Conservation (phyloP, 257 asterid genomes). For the Lycium ferocissimum region DNA sequence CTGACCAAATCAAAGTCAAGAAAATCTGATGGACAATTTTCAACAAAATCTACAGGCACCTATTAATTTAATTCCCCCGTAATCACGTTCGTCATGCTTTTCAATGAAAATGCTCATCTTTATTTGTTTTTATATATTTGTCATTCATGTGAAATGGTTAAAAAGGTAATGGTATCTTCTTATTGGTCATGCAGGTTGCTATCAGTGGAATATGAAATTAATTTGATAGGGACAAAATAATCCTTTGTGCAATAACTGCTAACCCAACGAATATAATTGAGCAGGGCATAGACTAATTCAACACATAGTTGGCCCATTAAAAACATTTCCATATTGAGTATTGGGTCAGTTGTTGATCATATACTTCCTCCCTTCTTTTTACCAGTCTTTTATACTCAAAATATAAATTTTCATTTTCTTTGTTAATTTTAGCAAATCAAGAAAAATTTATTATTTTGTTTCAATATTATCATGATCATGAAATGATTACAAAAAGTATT, state of each 20-base stretch:
- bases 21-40: neutral
- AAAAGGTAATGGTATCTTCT: neutral
- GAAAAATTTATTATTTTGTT: too few relatives aligned
- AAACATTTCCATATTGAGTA: too few relatives aligned
- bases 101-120: neutral
- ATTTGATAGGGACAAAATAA: neutral
- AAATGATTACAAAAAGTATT: too few relatives aligned
- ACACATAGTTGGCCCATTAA: neutral
- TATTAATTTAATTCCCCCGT: neutral
- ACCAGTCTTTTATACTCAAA: too few relatives aligned
- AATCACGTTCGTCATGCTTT: neutral
- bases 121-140: neutral
- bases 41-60: neutral
- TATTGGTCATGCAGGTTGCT: neutral
- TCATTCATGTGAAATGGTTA: neutral
- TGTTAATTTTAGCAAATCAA: too few relatives aligned
- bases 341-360: too few relatives aligned
- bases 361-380: too few relatives aligned
- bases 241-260: neutral
- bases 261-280: neutral
- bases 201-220: neutral
- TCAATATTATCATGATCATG: too few relatives aligned
- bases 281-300: neutral
- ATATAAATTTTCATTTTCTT: too few relatives aligned
- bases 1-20: constrained; percentile 20